Evolutionary conservation across 768 basidiomycete genomes (phyloP), one percentile per base, ranked within the genome.

Genomic region (Mycena vitilis): DNA sequence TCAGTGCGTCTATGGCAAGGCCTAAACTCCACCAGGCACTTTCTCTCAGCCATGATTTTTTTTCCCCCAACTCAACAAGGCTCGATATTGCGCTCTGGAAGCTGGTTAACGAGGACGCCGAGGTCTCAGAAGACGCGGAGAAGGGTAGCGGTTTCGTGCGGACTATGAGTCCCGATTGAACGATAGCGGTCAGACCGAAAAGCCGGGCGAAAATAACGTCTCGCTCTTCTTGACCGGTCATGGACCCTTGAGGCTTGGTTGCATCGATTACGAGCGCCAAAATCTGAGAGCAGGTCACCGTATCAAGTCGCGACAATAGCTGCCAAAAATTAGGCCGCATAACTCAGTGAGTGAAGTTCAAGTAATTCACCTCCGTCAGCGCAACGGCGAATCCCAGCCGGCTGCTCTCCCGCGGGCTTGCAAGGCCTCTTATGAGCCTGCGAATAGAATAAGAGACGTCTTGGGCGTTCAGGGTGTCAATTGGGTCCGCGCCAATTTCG

Each of bases 321-420:
- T 98, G 63, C 20, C 60, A 34, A 22, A 47, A 57, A 67, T 70
- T 13, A 68, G 66, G 61, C 18, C 30, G 56, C 53, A 38, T 20
- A 64, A 64, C 25, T 16, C 58, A 42, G 60, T 15, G 20, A 11
- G 49, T 30, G 40, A 30, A 25, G 62, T 38, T 3, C 30, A 30
- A 30, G 30, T 53, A 76, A 88, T 40, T 73, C 75, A 97, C 96
- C 85, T 98, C 96, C 0, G 97, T 95, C 72, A 99, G 82, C 38
- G 96, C 95, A 51, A 99, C 97, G 11, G 96, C 95, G 77, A 98
- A 99, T 20, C 97, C 97, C 44, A 98, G 82, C 71, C 97, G 82
- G 78, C 95, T 97, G 78, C 94, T 95, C 77, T 99, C 96, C 73
- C 96, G 85, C 1, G 95, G 93, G 78, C 95, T 96, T 0, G 93